Conservation (phyloP, 2,329 filamentous ascomycete genomes). For the Talaromyces sp. region DNA sequence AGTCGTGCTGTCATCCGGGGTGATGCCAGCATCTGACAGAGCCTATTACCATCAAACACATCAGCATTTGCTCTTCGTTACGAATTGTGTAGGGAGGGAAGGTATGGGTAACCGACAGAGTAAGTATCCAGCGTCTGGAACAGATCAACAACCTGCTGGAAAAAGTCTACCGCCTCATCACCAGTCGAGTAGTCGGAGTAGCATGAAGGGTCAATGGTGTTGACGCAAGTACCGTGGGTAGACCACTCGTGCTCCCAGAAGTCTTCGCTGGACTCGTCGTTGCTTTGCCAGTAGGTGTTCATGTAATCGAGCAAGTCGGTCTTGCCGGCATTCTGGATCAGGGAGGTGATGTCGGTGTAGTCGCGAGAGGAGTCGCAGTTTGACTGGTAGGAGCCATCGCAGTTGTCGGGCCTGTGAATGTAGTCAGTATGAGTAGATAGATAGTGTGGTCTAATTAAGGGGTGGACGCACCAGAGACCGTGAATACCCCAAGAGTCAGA, state of each 20-base stretch:
- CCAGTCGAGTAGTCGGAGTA: constrained; percentile 58
- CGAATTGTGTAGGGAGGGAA: background rate
- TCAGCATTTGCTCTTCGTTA: background rate
- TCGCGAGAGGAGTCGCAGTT: constrained; percentile 56
- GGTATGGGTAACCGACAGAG: constrained; percentile 32
- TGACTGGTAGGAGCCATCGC: constrained; percentile 58
- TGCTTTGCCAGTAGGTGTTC: constrained; percentile 61
- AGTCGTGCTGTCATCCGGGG: constrained; percentile 49
- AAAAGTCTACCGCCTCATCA: constrained; percentile 60
- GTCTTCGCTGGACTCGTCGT: constrained; percentile 53
- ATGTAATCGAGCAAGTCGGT: constrained; percentile 56
- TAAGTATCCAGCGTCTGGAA: constrained; percentile 59
- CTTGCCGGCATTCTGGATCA: constrained; percentile 52
- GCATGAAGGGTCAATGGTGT: constrained; percentile 64
- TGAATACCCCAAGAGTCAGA: constrained; percentile 59
- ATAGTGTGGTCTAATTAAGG: constrained; percentile 49
- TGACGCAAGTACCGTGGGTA: constrained; percentile 72
- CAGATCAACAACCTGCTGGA: constrained; percentile 54
- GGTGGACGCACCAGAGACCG: constrained; percentile 53
- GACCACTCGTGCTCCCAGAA: constrained; percentile 72
- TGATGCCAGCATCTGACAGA: constrained; percentile 57
- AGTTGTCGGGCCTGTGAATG: constrained; percentile 49
- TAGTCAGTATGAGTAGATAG: background rate
- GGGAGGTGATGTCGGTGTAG: constrained; percentile 58
- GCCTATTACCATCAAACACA: constrained; percentile 35